Evolutionary conservation across 148 eudicot genomes (phyloP).

Genomic region (Linanthus parryae): DNA sequence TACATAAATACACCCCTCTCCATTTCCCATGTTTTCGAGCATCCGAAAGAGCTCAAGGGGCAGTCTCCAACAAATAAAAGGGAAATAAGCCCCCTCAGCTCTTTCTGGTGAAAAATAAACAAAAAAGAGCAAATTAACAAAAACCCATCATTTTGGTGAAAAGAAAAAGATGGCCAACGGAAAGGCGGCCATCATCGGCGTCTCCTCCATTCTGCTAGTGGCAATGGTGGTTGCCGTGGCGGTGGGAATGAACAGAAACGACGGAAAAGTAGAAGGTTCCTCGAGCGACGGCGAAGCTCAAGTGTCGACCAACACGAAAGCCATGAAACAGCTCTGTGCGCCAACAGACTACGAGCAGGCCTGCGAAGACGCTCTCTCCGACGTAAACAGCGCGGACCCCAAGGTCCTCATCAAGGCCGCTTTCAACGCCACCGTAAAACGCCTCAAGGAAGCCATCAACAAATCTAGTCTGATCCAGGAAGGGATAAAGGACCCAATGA

Average conservation of each 20-base stretch:
- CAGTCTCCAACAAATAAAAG: background rate
- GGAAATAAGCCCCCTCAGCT: slow-evolving; percentile 5
- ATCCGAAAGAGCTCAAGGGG: slow-evolving; percentile 9
- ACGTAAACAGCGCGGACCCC: background rate
- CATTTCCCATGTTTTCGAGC: no score
- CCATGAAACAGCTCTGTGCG: slow-evolving; percentile 25
- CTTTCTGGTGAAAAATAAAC: background rate
- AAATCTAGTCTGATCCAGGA: background rate
- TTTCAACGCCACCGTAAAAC: background rate
- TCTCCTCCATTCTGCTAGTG: slow-evolving; percentile 18
- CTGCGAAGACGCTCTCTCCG: slow-evolving; percentile 23
- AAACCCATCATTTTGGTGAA: background rate
- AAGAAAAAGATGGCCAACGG: slow-evolving; percentile 3
- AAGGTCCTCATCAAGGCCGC: background rate
- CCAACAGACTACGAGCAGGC: slow-evolving; percentile 27
- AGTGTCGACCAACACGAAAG: slow-evolving; percentile 17
- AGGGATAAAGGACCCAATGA: background rate
- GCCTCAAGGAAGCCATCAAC: background rate
- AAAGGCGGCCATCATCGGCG: slow-evolving; percentile 20
- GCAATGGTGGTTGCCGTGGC: slow-evolving; percentile 21
- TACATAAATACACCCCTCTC: no score
- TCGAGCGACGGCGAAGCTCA: background rate
- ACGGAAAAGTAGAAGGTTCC: background rate
- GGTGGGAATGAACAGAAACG: slow-evolving; percentile 5
- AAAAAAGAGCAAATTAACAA: no score